Evolutionary conservation across 129 eudicot species (phyloP), one percentile per base, ranked within the genome.

Genomic region (Tagetes patula): DNA sequence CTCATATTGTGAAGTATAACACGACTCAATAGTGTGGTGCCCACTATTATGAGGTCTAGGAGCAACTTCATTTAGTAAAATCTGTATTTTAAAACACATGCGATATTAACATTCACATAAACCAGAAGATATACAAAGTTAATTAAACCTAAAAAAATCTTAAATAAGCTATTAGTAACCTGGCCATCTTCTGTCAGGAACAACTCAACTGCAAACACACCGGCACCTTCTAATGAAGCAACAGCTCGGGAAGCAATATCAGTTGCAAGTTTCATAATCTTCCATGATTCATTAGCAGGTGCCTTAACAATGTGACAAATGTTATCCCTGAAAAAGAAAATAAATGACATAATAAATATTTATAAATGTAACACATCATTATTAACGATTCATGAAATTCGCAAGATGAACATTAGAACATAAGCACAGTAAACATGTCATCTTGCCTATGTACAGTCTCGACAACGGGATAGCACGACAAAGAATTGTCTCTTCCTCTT

Each of bases 41-140:
- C 99, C 99, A 63, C 99, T 94, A 74, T 94, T 94, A 80, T 94
- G 99, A 73, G 99, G 97, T 60, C 99, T 81, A 32, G 99, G 99
- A 58, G 99, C 99, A 64, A 94, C 99, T 82, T 94, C 99, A 80
- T 94, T 94, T 64, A 94, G 80, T 77, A 94, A 82, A 74, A 94
- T 84, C 98, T 94, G 88, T 67, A 75, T 55, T 1, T 9, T 20
- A 56, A 71, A 47, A 48, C 37, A 65, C 43, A 52, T 1, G 60
- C 54, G 32, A 69, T 31, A 11, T 3, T 63, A 36, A 33, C 4
- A 53, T 50, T 50, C 48, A 71, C 65, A 77, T 36, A 37, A 48
- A 6, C 13, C 50, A 27, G 30, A 62, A 31, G n/a, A 42, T 20
- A 75, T 42, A 46, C 20, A 5, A 59, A 74, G 10, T 27, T 27